Conservation (phyloP, 768 basidiomycete species). For the Agrocybe pediades region DNA sequence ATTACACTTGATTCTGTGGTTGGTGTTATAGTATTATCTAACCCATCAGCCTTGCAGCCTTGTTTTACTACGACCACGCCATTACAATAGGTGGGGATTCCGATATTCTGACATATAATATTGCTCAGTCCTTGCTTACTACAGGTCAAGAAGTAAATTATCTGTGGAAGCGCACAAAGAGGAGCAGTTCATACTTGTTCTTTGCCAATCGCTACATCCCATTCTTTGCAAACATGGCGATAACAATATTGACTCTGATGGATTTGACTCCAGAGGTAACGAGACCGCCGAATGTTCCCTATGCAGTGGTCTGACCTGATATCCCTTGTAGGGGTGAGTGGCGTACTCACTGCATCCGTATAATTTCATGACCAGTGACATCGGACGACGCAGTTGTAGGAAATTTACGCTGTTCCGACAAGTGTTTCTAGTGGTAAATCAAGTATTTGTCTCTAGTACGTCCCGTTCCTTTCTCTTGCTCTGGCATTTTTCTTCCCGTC, state of each 20-base stretch:
- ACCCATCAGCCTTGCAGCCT: constrained; percentile 29
- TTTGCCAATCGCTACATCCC: constrained; percentile 52
- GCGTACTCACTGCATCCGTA: background rate
- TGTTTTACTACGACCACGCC: constrained; percentile 41
- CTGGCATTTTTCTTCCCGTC: too few relatives aligned
- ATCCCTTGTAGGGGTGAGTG: constrained; percentile 12
- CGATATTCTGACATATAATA: background rate
- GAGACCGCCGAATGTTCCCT: constrained; percentile 5
- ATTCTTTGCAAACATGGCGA: constrained; percentile 37
- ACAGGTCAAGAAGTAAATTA: constrained; percentile 40
- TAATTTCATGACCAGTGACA: too few relatives aligned
- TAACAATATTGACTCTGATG: constrained; percentile 29
- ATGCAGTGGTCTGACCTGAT: constrained; percentile 10
- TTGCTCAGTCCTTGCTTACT: background rate
- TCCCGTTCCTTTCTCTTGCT: too few relatives aligned
- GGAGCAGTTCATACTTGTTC: constrained; percentile 42
- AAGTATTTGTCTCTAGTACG: constrained; percentile 49
- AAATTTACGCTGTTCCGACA: constrained; percentile 41
- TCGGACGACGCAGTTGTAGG: constrained; percentile 42
- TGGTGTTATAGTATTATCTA: background rate
- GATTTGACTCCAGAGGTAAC: constrained; percentile 24
- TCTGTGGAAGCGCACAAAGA: constrained; percentile 46
- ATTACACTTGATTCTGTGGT: too few relatives aligned
- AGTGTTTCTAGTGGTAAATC: constrained; percentile 40
- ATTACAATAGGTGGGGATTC: constrained; percentile 34